These are phyloP conservation scores for Pseudogymnoascus sp. DNA, from an alignment of 2,329 filamentous ascomycete species.

Conservation along the genomic window DNA sequence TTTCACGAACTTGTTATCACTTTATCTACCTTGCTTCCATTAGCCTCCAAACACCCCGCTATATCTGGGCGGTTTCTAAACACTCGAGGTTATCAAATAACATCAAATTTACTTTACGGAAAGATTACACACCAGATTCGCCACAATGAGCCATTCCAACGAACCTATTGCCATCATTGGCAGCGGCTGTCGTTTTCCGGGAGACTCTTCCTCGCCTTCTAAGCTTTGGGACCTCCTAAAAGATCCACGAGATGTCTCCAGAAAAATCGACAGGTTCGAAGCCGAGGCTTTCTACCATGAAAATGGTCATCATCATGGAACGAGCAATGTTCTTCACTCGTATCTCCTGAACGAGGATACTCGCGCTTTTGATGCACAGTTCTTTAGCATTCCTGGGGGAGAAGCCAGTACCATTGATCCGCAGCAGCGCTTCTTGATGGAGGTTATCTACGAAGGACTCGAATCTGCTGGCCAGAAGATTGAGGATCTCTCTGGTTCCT, in stretches of 20 bases:
- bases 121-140: neutral
- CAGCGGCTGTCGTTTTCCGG: conserved; percentile 16
- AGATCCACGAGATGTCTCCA: conserved; percentile 12
- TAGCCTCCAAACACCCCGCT: too few species aligned
- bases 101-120: neutral
- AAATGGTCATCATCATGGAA: conserved; percentile 14
- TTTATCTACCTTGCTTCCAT: too few species aligned
- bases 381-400: conserved; percentile 27
- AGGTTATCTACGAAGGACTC: conserved; percentile 28
- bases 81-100: neutral
- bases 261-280: conserved; percentile 14
- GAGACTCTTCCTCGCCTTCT: conserved; percentile 13
- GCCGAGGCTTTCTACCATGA: conserved; percentile 13
- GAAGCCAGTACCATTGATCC: conserved; percentile 29
- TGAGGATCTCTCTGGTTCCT: conserved; percentile 20
- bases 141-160: neutral
- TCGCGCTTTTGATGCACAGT: conserved; percentile 22
- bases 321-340: conserved; percentile 12
- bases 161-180: conserved; percentile 18
- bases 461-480: conserved; percentile 25
- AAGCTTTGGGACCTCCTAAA: conserved; percentile 14
- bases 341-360: conserved; percentile 15
- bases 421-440: conserved; percentile 26
- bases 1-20: too few species aligned
- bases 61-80: neutral